phyloP scores from a whole-genome alignment of 129 eudicot species.

The Artemisia tridentata region DNA sequence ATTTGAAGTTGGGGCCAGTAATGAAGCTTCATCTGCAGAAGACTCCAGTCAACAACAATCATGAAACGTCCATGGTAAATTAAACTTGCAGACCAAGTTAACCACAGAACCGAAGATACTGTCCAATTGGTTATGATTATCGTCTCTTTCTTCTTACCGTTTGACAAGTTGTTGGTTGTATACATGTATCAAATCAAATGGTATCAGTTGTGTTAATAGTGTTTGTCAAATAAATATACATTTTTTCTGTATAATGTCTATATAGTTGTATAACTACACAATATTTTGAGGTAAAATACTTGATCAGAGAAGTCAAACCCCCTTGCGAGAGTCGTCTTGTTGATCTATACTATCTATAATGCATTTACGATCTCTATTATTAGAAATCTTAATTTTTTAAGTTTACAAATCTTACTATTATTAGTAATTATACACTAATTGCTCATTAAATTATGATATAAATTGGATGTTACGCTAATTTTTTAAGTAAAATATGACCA shows the following conservation, averaged over 20 bases:
- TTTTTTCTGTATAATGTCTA: neutral
- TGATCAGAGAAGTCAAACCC: too few species aligned
- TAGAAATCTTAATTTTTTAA: too few species aligned
- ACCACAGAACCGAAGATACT: slow-evolving; percentile 7
- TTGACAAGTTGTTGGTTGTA: slow-evolving; percentile 35
- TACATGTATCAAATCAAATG: slow-evolving; percentile 16
- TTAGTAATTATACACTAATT: too few species aligned
- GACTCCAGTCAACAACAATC: slow-evolving; percentile 43
- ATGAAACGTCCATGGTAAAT: slow-evolving; percentile 20
- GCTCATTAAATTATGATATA: too few species aligned
- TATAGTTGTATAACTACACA: neutral
- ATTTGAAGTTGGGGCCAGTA: slow-evolving; percentile 44
- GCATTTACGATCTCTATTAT: too few species aligned
- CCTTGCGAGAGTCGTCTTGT: too few species aligned
- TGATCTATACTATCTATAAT: neutral
- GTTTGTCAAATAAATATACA: slow-evolving; percentile 28
- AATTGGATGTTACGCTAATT: too few species aligned
- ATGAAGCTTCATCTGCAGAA: slow-evolving; percentile 29
- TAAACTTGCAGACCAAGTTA: neutral
- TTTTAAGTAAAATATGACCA: too few species aligned
- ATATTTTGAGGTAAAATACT: neutral
- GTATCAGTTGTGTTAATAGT: slow-evolving; percentile 23
- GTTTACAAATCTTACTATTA: too few species aligned
- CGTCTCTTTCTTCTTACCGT: slow-evolving; percentile 6
- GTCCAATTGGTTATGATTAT: slow-evolving; percentile 6